phyloP scores from a whole-genome alignment of 495 filamentous ascomycete species.

The Rusavskia elegans region DNA sequence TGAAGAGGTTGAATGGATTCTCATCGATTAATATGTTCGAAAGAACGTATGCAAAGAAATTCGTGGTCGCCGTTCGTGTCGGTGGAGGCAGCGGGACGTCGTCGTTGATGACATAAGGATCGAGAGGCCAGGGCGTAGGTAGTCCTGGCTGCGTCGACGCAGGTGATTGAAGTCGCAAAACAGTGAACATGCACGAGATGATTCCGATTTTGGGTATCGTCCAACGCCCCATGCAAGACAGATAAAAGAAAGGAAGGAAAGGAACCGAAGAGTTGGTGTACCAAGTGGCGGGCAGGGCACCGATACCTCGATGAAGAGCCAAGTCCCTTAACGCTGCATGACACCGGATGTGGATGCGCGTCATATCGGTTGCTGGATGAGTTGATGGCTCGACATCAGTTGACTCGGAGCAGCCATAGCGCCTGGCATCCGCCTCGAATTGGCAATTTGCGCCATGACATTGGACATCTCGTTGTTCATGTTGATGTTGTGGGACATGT shows the following conservation, averaged over 20 bases:
- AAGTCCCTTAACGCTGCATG: too few relatives aligned
- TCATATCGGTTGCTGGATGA: conserved; percentile 21
- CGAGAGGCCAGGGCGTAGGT: too few relatives aligned
- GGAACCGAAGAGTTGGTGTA: too few relatives aligned
- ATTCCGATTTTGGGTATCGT: background rate
- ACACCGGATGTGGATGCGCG: too few relatives aligned
- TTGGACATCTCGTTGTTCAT: conserved; percentile 25
- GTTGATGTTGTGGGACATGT: conserved; percentile 13
- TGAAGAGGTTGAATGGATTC: background rate
- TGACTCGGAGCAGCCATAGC: conserved; percentile 30
- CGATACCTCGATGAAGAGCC: too few relatives aligned
- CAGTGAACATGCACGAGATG: background rate
- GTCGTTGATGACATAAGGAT: too few relatives aligned
- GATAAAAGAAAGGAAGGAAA: conserved; percentile 6
- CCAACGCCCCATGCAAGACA: background rate
- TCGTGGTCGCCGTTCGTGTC: background rate
- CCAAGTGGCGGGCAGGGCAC: too few relatives aligned
- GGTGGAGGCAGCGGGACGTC: background rate
- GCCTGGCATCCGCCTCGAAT: conserved; percentile 22
- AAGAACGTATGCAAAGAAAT: background rate
- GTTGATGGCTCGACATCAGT: conserved; percentile 20
- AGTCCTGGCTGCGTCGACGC: too few relatives aligned
- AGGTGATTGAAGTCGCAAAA: background rate
- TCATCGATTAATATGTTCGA: background rate
- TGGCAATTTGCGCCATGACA: conserved; percentile 40